These are phyloP conservation scores for Phytophthora nicotianae DNA, from an alignment of 352 stramenopile genomes.

Conservation along the genomic window DNA sequence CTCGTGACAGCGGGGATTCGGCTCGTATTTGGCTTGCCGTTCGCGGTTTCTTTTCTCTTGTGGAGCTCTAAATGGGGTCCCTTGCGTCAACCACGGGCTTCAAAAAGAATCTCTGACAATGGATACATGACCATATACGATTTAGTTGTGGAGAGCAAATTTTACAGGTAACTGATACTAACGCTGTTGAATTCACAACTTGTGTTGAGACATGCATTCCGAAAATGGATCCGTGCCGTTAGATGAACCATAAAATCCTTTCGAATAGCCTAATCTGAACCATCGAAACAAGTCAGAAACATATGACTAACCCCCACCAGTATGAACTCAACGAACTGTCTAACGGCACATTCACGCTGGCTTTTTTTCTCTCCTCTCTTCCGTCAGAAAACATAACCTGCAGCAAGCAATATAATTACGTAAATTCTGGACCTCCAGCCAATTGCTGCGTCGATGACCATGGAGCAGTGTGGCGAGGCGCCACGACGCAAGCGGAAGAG, in stretches of 20 bases:
- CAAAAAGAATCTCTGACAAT: slow-evolving; percentile 20
- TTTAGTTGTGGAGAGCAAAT: background rate
- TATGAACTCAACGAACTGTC: background rate
- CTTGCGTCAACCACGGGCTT: slow-evolving; percentile 6
- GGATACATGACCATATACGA: slow-evolving; percentile 2
- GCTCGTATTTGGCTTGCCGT: slow-evolving; percentile 28
- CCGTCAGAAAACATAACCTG: slow-evolving; percentile 10
- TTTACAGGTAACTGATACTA: background rate
- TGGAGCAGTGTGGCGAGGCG: slow-evolving; percentile 37
- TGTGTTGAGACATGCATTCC: background rate
- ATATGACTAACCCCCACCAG: background rate
- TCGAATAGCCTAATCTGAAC: slow-evolving; percentile 7
- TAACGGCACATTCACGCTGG: slow-evolving; percentile 10
- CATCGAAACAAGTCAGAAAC: slow-evolving; percentile 2
- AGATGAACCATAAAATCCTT: background rate
- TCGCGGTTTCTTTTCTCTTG: slow-evolving; percentile 40
- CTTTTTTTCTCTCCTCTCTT: slow-evolving; percentile 19
- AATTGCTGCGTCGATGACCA: slow-evolving; percentile 12
- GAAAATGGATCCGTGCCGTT: slow-evolving; percentile 2
- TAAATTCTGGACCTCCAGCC: slow-evolving; percentile 1
- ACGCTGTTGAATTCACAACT: background rate
- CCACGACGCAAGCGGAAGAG: slow-evolving; percentile 79
- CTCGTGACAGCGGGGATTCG: slow-evolving; percentile 5
- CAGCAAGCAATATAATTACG: background rate
- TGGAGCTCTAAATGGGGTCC: slow-evolving; percentile 15